Percentiles rank a stretch among this genome's conserved stretches.
These are phyloP conservation scores for Alopecurus myosuroides DNA, from an alignment of 176 grass and related monocot genomes.

Conservation along the genomic window DNA sequence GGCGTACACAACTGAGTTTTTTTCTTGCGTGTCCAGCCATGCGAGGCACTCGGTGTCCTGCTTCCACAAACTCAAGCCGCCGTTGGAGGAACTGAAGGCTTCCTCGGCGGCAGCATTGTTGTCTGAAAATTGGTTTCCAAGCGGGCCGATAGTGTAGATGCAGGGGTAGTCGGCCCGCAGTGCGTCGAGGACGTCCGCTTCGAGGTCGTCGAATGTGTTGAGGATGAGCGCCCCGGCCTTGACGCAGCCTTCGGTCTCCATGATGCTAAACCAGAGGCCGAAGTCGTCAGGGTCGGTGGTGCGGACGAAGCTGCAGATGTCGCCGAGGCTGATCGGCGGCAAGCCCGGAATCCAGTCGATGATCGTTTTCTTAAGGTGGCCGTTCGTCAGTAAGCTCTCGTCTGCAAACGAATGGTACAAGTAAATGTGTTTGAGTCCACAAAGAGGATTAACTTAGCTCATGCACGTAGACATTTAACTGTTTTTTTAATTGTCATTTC, in stretches of 20 bases:
- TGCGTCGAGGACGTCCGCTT: background rate
- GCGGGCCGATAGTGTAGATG: background rate
- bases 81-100: background rate
- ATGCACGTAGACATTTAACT: too few relatives aligned
- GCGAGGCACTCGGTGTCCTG: background rate
- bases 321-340: conserved; percentile 31
- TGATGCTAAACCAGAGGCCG: conserved; percentile 11
- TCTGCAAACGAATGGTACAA: conserved; percentile 12
- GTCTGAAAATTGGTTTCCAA: too few relatives aligned
- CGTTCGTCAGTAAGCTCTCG: conserved; percentile 32
- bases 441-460: too few relatives aligned
- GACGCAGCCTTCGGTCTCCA: conserved; percentile 20
- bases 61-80: background rate
- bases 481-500: too few relatives aligned
- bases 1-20: background rate
- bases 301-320: conserved; percentile 51
- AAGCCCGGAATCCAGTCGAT: conserved; percentile 43
- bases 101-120: too few relatives aligned
- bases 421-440: too few relatives aligned
- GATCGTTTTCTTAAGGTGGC: conserved; percentile 32
- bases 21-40: background rate
- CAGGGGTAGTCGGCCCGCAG: background rate
- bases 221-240: conserved; percentile 42
- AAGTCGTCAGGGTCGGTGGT: conserved; percentile 36
- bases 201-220: conserved; percentile 37